phyloP scores from a whole-genome alignment of 1,284 basidiomycete genomes.

The Paramarasmius palmivorus region DNA sequence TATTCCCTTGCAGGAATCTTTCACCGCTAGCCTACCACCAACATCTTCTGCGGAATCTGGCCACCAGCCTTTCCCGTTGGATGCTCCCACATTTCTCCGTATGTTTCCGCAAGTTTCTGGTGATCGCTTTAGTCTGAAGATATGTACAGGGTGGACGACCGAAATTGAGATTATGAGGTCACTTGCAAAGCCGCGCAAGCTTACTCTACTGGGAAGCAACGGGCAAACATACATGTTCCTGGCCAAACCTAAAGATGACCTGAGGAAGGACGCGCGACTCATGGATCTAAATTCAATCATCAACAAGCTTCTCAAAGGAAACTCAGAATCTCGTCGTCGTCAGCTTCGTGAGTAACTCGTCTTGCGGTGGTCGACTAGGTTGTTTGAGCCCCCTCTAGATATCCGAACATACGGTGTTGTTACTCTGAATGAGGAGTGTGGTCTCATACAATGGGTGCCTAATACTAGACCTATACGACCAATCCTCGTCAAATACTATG shows the following conservation, averaged over 20 bases:
- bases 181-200: constrained; percentile 90
- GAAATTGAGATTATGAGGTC: constrained; percentile 93
- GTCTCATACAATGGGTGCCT: constrained; percentile 98
- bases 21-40: constrained; percentile 87
- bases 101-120: constrained; percentile 19
- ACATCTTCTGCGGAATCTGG: constrained; percentile 61
- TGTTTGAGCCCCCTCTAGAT: constrained; percentile 47
- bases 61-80: constrained; percentile 83
- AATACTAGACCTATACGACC: constrained; percentile 88
- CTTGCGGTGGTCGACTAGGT: neutral
- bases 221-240: constrained; percentile 90
- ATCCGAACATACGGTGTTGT: constrained; percentile 97
- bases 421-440: constrained; percentile 96
- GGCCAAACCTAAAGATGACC: constrained; percentile 97
- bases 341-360: constrained; percentile 74
- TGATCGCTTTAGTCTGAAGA: constrained; percentile 3
- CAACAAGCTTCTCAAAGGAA: constrained; percentile 94
- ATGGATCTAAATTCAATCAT: constrained; percentile 99
- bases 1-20: constrained; percentile 91
- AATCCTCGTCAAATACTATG: constrained; percentile 79
- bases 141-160: constrained; percentile 74
- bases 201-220: constrained; percentile 84
- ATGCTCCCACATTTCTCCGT: constrained; percentile 81
- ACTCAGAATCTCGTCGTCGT: constrained; percentile 88
- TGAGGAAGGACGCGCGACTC: constrained; percentile 94